Evolutionary conservation across 371 early-diverging fungal species (phyloP), one percentile per base, ranked within the genome.

Genomic region (Syncephalastrum monosporum): DNA sequence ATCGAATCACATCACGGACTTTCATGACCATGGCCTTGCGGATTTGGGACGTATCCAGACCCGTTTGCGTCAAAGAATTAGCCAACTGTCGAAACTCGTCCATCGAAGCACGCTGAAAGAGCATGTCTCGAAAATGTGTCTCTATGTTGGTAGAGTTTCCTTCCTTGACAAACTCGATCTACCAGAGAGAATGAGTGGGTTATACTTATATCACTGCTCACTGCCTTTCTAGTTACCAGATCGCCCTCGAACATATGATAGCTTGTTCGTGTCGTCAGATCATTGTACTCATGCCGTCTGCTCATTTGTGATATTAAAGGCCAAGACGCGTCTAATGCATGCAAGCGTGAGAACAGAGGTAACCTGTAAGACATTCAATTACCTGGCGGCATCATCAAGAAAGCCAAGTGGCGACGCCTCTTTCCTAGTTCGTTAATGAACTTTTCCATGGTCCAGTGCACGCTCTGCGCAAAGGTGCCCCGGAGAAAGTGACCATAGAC

Each of bases 241-340:
- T 79, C 79, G 1, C 79, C 79, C 65, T 79, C 77, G 68, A 85
- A 83, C 74, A 83, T 77, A 44, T 81, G 77, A 38, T 75, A 82
- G 23, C 77, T 81, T 42, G 79, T 80, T 42, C 85, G 68, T 23
- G 82, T 82, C 3, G 82, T 77, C 50, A 90, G 72, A 51, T 87
- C 87, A 55, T 88, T 89, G 64, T 83, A 88, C 58, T 87, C 88
- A 46, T 89, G 89, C 24, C 85, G 72, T 50, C 89, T 81, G 45
- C 90, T 90, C 59, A 89, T 73, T 50, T 88, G 87, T 3, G 91
- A 87, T 29, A 91, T 88, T 41, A 91, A 67, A 48, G 91, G 91
- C 91, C 91, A 91, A 2, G 88, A 85, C 2, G 89, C 89, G 69
- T 91, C 91, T 49, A 65, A 33, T 12, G 25, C 17, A 19, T 19